These are phyloP conservation scores for Phytophthora chlamydospora DNA, from an alignment of 352 stramenopile genomes.

Conservation along the genomic window DNA sequence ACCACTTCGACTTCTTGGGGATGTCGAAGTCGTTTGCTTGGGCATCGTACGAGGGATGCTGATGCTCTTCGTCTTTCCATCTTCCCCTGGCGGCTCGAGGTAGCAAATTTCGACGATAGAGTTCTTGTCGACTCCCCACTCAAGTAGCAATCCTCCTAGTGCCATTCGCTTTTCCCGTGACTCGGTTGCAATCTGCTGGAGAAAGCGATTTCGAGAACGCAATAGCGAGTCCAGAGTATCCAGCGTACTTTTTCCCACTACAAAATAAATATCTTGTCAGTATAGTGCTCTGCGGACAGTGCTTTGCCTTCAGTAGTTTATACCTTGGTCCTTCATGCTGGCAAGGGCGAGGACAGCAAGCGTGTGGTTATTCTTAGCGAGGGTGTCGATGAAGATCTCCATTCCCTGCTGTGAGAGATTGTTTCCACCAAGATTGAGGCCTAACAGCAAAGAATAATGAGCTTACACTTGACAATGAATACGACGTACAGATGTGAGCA, in stretches of 20 bases:
- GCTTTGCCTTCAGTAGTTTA: neutral
- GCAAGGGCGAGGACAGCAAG: conserved; percentile 48
- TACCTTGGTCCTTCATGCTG: conserved; percentile 42
- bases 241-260: conserved; percentile 29
- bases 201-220: conserved; percentile 23
- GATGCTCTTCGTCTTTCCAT: neutral
- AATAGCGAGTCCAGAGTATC: conserved; percentile 31
- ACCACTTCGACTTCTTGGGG: conserved; percentile 17
- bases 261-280: conserved; percentile 5
- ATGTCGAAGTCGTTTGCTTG: conserved; percentile 18
- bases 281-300: neutral
- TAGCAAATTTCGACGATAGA: conserved; percentile 64
- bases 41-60: neutral
- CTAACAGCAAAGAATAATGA: conserved; percentile 19
- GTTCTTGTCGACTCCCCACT: conserved; percentile 58
- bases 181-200: conserved; percentile 48
- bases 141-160: conserved; percentile 54
- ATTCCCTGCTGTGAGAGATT: conserved; percentile 39
- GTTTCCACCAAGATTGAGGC: conserved; percentile 57
- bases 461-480: neutral
- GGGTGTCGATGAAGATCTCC: conserved; percentile 38
- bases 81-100: conserved; percentile 11
- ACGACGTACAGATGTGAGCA: neutral
- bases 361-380: conserved; percentile 52
- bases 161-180: conserved; percentile 48